Conservation (phyloP, 2,329 filamentous ascomycete species). For the Colletotrichum neosansevieriae region DNA sequence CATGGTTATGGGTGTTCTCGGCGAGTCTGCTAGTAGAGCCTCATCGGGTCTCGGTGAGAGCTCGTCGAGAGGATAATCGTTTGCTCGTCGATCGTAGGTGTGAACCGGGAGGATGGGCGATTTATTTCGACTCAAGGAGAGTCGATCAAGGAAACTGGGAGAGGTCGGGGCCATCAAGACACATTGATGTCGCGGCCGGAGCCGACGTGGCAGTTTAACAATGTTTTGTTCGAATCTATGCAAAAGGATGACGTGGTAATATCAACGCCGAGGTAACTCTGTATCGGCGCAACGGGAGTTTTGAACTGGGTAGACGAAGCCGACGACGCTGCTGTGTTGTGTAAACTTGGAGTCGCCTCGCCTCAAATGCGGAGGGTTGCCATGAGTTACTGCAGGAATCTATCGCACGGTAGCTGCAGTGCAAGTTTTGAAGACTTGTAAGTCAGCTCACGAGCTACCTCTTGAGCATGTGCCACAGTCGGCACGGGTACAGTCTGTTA, state of each 20-base stretch:
- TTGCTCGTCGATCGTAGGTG: constrained; percentile 43
- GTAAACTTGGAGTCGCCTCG: neutral
- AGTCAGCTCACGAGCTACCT: constrained; percentile 37
- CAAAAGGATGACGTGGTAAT: neutral
- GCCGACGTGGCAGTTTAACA: constrained; percentile 1
- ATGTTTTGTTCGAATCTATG: neutral
- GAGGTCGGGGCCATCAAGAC: constrained; percentile 36
- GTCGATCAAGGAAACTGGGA: constrained; percentile 40
- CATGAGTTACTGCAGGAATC: neutral
- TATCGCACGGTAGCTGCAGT: neutral
- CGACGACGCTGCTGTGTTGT: too few relatives aligned
- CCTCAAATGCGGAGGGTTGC: neutral
- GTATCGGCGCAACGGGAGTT: too few relatives aligned
- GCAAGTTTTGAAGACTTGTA: neutral
- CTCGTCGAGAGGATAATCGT: constrained; percentile 54
- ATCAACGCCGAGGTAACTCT: neutral
- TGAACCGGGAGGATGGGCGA: constrained; percentile 47
- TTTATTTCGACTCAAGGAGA: constrained; percentile 35
- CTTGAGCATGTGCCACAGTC: constrained; percentile 34
- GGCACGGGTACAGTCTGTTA: constrained; percentile 5
- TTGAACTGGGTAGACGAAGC: too few relatives aligned
- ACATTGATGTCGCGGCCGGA: constrained; percentile 4
- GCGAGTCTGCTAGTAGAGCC: constrained; percentile 42
- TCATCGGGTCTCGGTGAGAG: constrained; percentile 53
- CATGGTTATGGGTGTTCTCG: constrained; percentile 40